Percentiles rank a stretch among this genome's conserved stretches.
phyloP scores from a whole-genome alignment of 331 rosid species.

The Malus hybrid region DNA sequence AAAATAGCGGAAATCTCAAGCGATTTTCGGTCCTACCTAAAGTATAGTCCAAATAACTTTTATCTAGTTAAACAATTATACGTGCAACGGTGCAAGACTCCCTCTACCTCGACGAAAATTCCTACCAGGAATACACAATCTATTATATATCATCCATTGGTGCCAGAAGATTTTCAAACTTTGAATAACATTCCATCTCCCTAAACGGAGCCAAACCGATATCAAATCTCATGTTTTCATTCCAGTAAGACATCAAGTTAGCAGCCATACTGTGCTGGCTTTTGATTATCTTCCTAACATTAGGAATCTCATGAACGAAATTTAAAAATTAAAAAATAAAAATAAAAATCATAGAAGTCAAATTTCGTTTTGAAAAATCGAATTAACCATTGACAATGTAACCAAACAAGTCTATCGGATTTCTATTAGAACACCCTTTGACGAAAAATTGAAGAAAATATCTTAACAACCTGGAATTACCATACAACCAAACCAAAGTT shows the following conservation, averaged over 20 bases:
- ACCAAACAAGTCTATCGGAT: background rate
- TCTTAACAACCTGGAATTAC: background rate
- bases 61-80: background rate
- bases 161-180: background rate
- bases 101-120: background rate
- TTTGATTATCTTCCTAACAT: background rate
- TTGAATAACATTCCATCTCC: background rate
- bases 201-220: background rate
- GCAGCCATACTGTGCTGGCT: background rate
- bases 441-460: background rate
- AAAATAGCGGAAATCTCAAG: background rate
- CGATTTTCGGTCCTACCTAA: background rate
- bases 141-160: background rate
- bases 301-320: background rate
- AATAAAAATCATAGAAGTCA: background rate
- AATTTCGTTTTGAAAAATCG: too few relatives aligned
- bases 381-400: background rate
- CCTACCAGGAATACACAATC: background rate
- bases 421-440: background rate
- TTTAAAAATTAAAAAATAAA: background rate
- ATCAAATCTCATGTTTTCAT: slow-evolving; percentile 2
- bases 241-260: background rate
- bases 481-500: background rate
- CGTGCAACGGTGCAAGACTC: background rate
- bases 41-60: background rate